Conservation (phyloP, 2,329 filamentous ascomycete genomes). For the Plenodomus biglobosus region DNA sequence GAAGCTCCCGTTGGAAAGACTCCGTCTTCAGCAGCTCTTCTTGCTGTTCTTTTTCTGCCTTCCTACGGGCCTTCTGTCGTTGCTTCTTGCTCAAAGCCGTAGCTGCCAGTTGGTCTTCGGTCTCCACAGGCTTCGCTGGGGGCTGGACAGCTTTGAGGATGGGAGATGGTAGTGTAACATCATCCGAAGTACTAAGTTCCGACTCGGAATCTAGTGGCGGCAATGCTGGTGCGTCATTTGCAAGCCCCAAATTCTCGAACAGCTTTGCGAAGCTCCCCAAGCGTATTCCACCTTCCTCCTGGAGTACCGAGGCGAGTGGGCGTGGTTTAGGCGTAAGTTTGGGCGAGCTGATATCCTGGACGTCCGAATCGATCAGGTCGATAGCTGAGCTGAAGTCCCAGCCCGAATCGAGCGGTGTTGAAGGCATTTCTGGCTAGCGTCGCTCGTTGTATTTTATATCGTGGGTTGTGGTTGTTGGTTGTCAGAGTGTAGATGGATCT, state of each 20-base stretch:
- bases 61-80: constrained; percentile 29
- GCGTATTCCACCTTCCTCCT: constrained; percentile 20
- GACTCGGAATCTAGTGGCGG: constrained; percentile 27
- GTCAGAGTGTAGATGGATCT: constrained; percentile 22
- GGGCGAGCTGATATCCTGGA: constrained; percentile 24
- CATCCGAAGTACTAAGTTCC: constrained; percentile 48
- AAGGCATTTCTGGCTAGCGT: constrained; percentile 31
- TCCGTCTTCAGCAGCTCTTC: constrained; percentile 7
- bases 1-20: background rate
- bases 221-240: constrained; percentile 19
- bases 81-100: constrained; percentile 27
- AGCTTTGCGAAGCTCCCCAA: constrained; percentile 53
- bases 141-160: constrained; percentile 3
- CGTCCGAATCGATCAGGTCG: constrained; percentile 43
- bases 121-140: background rate
- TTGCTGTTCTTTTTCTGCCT: constrained; percentile 23
- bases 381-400: constrained; percentile 53
- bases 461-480: constrained; percentile 3
- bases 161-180: constrained; percentile 37
- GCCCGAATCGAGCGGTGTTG: constrained; percentile 39
- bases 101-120: constrained; percentile 2
- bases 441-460: too few species aligned
- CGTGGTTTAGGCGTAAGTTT: constrained; percentile 13
- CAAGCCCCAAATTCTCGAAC: constrained; percentile 49
- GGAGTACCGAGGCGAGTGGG: constrained; percentile 4